phyloP scores from a whole-genome alignment of 2,329 filamentous ascomycete genomes.

The Furcasterigmium furcatum region DNA sequence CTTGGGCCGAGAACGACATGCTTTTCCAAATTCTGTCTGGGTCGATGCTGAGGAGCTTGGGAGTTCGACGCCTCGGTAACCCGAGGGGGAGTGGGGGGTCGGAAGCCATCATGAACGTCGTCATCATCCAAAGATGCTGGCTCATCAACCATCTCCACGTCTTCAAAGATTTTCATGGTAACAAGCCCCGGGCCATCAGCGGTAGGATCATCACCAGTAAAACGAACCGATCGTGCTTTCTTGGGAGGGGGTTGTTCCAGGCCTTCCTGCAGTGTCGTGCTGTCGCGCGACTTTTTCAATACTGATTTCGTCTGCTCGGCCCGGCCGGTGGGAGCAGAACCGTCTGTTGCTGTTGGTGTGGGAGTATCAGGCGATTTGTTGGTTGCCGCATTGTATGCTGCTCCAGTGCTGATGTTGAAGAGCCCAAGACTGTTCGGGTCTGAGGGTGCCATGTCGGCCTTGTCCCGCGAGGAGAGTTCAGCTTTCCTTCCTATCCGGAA shows the following conservation, averaged over 20 bases:
- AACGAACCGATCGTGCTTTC: constrained; percentile 23
- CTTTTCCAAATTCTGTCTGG: constrained; percentile 9
- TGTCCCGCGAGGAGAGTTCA: constrained; percentile 37
- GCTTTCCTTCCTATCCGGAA: constrained; percentile 33
- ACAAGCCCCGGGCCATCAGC: neutral
- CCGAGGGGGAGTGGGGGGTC: too few species aligned
- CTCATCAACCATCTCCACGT: constrained; percentile 14
- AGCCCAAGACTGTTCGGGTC: constrained; percentile 23
- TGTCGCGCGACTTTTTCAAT: neutral
- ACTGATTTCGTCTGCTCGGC: neutral
- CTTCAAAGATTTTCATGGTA: constrained; percentile 12
- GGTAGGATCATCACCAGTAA: constrained; percentile 4
- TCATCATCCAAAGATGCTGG: constrained; percentile 8
- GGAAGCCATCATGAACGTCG: neutral
- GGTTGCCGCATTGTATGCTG: constrained; percentile 2
- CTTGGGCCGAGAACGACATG: constrained; percentile 13
- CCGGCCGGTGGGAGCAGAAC: too few species aligned
- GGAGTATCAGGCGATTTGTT: neutral
- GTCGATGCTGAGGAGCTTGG: too few species aligned
- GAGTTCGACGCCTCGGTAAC: too few species aligned
- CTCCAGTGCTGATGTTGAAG: constrained; percentile 22
- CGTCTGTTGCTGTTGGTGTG: neutral
- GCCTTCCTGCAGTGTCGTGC: neutral
- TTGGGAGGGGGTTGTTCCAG: constrained; percentile 4
- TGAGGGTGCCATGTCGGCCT: constrained; percentile 36